These are phyloP conservation scores for Cyberlindnera mississippiensis DNA, from an alignment of 805 yeast species.

Conservation along the genomic window DNA sequence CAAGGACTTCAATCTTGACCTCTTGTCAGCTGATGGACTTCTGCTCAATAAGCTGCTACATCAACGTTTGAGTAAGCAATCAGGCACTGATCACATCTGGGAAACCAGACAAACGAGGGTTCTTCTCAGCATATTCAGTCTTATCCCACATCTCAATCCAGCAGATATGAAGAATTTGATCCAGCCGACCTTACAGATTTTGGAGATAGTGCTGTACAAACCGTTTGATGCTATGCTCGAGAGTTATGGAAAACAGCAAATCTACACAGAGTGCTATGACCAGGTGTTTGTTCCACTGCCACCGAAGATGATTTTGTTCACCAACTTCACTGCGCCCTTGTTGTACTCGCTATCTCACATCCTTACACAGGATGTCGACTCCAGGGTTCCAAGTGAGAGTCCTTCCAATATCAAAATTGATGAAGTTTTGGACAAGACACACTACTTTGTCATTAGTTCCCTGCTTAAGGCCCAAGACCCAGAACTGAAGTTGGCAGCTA, in stretches of 20 bases:
- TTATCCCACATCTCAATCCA: slow-evolving; percentile 24
- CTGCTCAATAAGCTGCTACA: slow-evolving; percentile 6
- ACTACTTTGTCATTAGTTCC: slow-evolving; percentile 22
- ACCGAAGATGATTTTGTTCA: slow-evolving; percentile 15
- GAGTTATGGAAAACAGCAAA: slow-evolving; percentile 2
- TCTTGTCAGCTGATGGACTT: slow-evolving; percentile 6
- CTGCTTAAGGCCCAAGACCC: slow-evolving; percentile 20
- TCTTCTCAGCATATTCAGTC: slow-evolving; percentile 13
- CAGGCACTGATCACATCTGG: neutral
- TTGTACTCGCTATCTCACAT: slow-evolving; percentile 22
- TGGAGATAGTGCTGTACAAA: slow-evolving; percentile 6
- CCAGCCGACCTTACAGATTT: slow-evolving; percentile 9
- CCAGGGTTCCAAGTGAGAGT: neutral
- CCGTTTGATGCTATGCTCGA: slow-evolving; percentile 7
- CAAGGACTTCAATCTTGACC: slow-evolving; percentile 9
- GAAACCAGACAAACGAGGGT: slow-evolving; percentile 4
- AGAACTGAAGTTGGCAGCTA: slow-evolving; percentile 22
- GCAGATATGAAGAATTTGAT: slow-evolving; percentile 12
- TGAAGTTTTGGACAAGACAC: slow-evolving; percentile 11
- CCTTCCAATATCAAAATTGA: slow-evolving; percentile 15
- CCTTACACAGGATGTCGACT: slow-evolving; percentile 14
- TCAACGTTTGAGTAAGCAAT: slow-evolving; percentile 1
- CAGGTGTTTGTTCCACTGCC: slow-evolving; percentile 17
- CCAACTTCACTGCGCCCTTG: slow-evolving; percentile 19
- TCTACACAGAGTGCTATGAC: slow-evolving; percentile 17